phyloP scores from a whole-genome alignment of 1,284 basidiomycete genomes.

The Ustilago shanxiensis region DNA sequence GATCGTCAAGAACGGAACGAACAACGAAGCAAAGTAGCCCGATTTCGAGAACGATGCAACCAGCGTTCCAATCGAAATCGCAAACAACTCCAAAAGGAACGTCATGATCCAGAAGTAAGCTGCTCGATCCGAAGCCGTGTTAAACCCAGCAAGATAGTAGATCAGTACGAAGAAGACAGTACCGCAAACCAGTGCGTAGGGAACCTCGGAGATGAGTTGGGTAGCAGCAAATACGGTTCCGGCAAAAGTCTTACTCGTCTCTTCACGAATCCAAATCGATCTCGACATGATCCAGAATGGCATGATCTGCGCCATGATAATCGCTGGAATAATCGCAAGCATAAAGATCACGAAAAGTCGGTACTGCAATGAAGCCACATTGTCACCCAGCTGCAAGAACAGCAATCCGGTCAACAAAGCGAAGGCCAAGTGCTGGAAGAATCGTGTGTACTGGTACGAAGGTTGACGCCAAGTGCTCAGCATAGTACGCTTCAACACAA shows the following conservation, averaged over 20 bases:
- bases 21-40: slow-evolving; percentile 79
- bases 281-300: slow-evolving; percentile 87
- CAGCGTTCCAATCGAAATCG: slow-evolving; percentile 54
- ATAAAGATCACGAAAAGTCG: slow-evolving; percentile 79
- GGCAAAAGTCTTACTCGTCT: slow-evolving; percentile 61
- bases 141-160: slow-evolving; percentile 77
- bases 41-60: slow-evolving; percentile 73
- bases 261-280: slow-evolving; percentile 61
- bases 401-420: slow-evolving; percentile 84
- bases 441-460: slow-evolving; percentile 74
- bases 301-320: slow-evolving; percentile 84
- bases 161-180: slow-evolving; percentile 53
- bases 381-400: slow-evolving; percentile 82
- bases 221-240: slow-evolving; percentile 69
- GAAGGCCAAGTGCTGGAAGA: slow-evolving; percentile 76
- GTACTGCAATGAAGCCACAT: slow-evolving; percentile 82
- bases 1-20: slow-evolving; percentile 80
- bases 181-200: slow-evolving; percentile 77
- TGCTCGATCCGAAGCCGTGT: slow-evolving; percentile 73
- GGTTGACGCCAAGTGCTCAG: slow-evolving; percentile 71
- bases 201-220: slow-evolving; percentile 73
- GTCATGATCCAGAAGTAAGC: slow-evolving; percentile 79
- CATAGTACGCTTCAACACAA: slow-evolving; percentile 81
- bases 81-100: slow-evolving; percentile 58
- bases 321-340: slow-evolving; percentile 78